Percentiles rank a stretch among this genome's conserved stretches.
Conservation (phyloP, 306 rosid genomes). For the Canavalia ensiformis region DNA sequence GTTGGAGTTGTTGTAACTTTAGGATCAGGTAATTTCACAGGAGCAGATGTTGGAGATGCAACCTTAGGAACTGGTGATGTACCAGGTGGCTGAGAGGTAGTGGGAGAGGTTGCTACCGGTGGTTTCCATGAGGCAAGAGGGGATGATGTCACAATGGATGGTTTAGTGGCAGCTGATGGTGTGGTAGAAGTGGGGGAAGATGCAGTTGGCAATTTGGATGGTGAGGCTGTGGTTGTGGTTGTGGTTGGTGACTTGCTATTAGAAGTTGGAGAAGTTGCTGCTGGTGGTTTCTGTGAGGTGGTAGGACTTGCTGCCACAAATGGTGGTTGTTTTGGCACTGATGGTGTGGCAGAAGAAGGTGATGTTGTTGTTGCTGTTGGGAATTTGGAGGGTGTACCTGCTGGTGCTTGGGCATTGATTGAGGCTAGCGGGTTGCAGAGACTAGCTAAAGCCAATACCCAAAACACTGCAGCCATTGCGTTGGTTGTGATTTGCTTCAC, state of each 20-base stretch:
- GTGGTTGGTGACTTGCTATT: neutral
- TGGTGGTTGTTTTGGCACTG: conserved; percentile 17
- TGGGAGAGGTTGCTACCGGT: conserved; percentile 38
- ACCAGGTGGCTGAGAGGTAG: neutral
- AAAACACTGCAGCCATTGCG: conserved; percentile 50
- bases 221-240: neutral
- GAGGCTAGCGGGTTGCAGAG: conserved; percentile 41
- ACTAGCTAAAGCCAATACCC: conserved; percentile 44
- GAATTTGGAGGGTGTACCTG: conserved; percentile 42
- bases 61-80: conserved; percentile 16
- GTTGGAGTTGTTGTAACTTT: conserved; percentile 3
- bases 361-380: conserved; percentile 33
- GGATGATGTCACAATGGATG: conserved; percentile 17
- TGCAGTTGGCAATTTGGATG: conserved; percentile 37
- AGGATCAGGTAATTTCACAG: conserved; percentile 31
- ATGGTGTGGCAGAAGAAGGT: conserved; percentile 14
- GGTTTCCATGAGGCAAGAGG: conserved; percentile 27
- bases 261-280: neutral
- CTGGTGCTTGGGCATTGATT: conserved; percentile 46
- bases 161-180: neutral
- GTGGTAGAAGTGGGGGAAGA: conserved; percentile 7
- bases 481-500: conserved; percentile 5
- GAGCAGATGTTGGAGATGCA: conserved; percentile 22
- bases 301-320: conserved; percentile 15
- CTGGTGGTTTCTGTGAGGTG: conserved; percentile 10